phyloP scores from a whole-genome alignment of 371 early-diverging fungal genomes.

The Nematocida ausubeli region DNA sequence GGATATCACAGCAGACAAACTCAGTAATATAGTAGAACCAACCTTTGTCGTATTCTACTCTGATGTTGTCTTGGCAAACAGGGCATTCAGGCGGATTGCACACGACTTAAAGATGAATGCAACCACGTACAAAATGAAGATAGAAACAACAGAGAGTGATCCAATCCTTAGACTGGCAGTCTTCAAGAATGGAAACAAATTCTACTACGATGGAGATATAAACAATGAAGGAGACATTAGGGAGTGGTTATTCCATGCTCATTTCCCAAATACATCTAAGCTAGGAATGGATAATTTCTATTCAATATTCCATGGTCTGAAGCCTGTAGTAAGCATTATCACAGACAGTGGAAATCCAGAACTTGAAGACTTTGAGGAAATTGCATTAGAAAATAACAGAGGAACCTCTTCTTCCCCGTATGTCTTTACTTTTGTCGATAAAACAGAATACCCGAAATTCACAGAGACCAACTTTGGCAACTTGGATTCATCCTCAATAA shows the following conservation, averaged over 20 bases:
- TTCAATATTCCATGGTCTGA: slow-evolving; percentile 68
- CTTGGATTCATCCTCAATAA: slow-evolving; percentile 47
- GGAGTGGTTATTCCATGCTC: slow-evolving; percentile 69
- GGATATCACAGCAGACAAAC: slow-evolving; percentile 58
- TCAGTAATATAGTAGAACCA: slow-evolving; percentile 61
- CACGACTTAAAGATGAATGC: slow-evolving; percentile 68
- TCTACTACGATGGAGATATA: slow-evolving; percentile 59
- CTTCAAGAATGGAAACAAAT: slow-evolving; percentile 67
- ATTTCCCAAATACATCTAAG: slow-evolving; percentile 68
- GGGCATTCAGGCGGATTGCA: slow-evolving; percentile 64
- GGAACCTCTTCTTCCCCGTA: slow-evolving; percentile 66
- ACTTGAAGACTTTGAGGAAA: slow-evolving; percentile 61
- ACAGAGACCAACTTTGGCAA: slow-evolving; percentile 61
- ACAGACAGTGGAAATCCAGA: slow-evolving; percentile 53
- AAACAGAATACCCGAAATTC: slow-evolving; percentile 66
- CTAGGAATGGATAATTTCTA: slow-evolving; percentile 68
- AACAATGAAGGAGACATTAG: slow-evolving; percentile 60
- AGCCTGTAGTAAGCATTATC: slow-evolving; percentile 67
- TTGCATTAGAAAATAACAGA: slow-evolving; percentile 60
- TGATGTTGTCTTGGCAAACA: slow-evolving; percentile 63
- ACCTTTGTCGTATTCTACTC: slow-evolving; percentile 68
- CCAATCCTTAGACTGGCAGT: slow-evolving; percentile 64
- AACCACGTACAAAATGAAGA: slow-evolving; percentile 64
- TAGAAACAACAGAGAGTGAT: slow-evolving; percentile 46
- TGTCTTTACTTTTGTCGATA: slow-evolving; percentile 66